Conservation (phyloP, 345 rosid species). For the Rhizophora apiculata region DNA sequence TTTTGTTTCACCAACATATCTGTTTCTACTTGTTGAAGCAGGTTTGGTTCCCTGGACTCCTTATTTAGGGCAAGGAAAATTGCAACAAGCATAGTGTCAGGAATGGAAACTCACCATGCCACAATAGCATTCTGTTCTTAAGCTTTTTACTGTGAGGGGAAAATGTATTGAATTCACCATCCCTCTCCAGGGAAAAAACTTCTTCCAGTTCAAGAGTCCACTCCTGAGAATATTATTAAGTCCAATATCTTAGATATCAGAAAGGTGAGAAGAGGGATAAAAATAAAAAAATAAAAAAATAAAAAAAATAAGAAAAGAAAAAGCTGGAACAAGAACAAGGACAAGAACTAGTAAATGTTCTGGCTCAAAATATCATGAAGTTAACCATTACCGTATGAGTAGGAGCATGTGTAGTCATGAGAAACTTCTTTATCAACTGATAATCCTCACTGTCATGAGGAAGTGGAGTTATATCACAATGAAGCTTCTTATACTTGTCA, state of each 20-base stretch:
- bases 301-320: not conserved
- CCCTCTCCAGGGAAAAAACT: constrained; percentile 83
- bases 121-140: constrained; percentile 82
- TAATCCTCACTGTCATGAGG: constrained; percentile 82
- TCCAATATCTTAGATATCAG: not conserved
- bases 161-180: constrained; percentile 83
- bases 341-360: not conserved
- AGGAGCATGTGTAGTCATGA: constrained; percentile 82
- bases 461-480: constrained; percentile 65
- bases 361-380: not conserved
- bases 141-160: constrained; percentile 62
- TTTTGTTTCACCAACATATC: not conserved
- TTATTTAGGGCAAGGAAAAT: not conserved
- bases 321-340: not conserved
- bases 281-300: not conserved
- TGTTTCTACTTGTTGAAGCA: not conserved
- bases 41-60: not conserved
- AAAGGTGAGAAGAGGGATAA: not conserved
- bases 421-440: constrained; percentile 70
- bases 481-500: constrained; percentile 74
- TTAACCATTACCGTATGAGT: constrained; percentile 67
- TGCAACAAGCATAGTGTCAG: not conserved
- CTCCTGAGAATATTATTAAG: constrained; percentile 44
- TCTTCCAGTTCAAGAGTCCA: constrained; percentile 94
- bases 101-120: constrained; percentile 66